Evolutionary conservation across 1,139 yeast genomes (phyloP).

Genomic region (Kodamaea derodonti): DNA sequence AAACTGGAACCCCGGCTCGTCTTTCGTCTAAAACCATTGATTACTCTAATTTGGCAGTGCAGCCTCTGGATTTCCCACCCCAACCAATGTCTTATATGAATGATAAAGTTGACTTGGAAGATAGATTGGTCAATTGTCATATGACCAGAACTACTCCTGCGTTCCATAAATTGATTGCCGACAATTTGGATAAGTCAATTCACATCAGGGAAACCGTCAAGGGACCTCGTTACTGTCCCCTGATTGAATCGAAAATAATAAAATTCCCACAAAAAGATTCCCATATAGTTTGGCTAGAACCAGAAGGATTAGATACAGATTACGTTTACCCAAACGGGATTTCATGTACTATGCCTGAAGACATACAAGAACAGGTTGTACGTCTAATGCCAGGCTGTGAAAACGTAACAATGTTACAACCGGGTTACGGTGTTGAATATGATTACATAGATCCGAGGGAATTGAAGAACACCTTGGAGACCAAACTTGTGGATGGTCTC

Average conservation of each 20-base stretch:
- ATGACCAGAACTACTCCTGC: slow-evolving; percentile 75
- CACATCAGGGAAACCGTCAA: slow-evolving; percentile 93
- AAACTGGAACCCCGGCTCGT: slow-evolving; percentile 97
- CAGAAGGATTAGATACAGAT: slow-evolving; percentile 86
- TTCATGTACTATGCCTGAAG: slow-evolving; percentile 94
- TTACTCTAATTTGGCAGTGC: slow-evolving; percentile 54
- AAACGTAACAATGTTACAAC: slow-evolving; percentile 80
- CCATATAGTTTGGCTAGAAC: slow-evolving; percentile 93
- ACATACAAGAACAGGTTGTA: slow-evolving; percentile 74
- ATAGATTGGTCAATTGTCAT: slow-evolving; percentile 64
- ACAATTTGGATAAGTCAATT: slow-evolving; percentile 74
- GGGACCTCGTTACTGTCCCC: slow-evolving; percentile 97
- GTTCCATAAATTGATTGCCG: slow-evolving; percentile 65
- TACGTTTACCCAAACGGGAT: slow-evolving; percentile 94
- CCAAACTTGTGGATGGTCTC: slow-evolving; percentile 73
- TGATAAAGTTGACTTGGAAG: slow-evolving; percentile 55
- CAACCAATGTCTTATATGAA: slow-evolving; percentile 91
- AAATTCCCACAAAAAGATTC: slow-evolving; percentile 72
- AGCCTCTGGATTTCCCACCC: slow-evolving; percentile 75
- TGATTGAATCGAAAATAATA: slow-evolving; percentile 84
- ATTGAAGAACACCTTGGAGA: slow-evolving; percentile 70
- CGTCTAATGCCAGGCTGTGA: slow-evolving; percentile 85
- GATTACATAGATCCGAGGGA: slow-evolving; percentile 96
- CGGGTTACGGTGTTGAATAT: slow-evolving; percentile 98
- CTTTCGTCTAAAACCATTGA: slow-evolving; percentile 69